These are phyloP conservation scores for Platanthera guangdongensis DNA, from an alignment of 106 monocot species.

Conservation along the genomic window DNA sequence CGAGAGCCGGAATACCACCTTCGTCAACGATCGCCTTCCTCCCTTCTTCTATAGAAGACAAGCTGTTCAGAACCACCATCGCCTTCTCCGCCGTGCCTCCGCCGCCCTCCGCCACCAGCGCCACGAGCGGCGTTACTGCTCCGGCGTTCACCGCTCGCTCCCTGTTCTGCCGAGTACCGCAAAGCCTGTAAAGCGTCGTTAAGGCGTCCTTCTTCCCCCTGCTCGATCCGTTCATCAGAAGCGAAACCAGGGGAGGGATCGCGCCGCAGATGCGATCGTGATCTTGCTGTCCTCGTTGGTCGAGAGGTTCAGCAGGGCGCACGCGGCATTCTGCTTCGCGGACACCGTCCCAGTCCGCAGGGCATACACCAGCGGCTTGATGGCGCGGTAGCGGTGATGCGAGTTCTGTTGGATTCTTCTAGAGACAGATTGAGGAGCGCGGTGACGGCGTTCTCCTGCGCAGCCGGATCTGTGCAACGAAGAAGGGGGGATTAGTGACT, in stretches of 20 bases:
- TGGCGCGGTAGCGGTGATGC: slow-evolving; percentile 43
- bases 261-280: slow-evolving; percentile 50
- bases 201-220: slow-evolving; percentile 75
- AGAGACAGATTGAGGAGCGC: slow-evolving; percentile 66
- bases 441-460: slow-evolving; percentile 67
- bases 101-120: slow-evolving; percentile 30
- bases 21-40: slow-evolving; percentile 43
- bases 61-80: slow-evolving; percentile 42
- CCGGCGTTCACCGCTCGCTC: slow-evolving; percentile 49
- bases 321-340: slow-evolving; percentile 73
- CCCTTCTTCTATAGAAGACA: slow-evolving; percentile 38
- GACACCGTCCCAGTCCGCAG: slow-evolving; percentile 38
- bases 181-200: slow-evolving; percentile 57
- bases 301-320: slow-evolving; percentile 54
- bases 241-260: slow-evolving; percentile 49
- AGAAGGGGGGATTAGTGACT: slow-evolving; percentile 37
- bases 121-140: slow-evolving; percentile 43
- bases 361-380: slow-evolving; percentile 53
- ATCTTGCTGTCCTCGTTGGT: slow-evolving; percentile 42
- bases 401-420: slow-evolving; percentile 43
- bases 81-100: slow-evolving; percentile 50
- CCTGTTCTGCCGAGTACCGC: slow-evolving; percentile 44
- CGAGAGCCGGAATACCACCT: slow-evolving; percentile 56
- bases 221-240: slow-evolving; percentile 32
- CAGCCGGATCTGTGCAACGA: slow-evolving; percentile 29